Percentiles rank a stretch among this genome's conserved stretches.
Evolutionary conservation across 306 rosid species (phyloP).

Genomic region (Dalbergia cultrata): DNA sequence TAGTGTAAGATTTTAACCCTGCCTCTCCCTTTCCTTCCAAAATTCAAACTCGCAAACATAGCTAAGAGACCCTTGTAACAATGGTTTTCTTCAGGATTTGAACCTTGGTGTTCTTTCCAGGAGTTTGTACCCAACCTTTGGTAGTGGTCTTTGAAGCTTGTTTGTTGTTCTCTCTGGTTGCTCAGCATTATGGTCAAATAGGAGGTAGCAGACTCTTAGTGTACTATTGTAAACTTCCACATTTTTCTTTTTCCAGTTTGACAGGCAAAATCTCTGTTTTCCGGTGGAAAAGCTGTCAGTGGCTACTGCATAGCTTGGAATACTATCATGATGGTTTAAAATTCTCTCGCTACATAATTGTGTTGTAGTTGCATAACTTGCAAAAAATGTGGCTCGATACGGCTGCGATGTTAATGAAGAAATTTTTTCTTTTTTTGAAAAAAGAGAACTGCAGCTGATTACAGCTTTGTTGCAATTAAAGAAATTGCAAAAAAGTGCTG

Average conservation of each 20-base stretch:
- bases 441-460: not conserved
- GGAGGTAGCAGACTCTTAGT: not conserved
- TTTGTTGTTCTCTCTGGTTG: too few relatives aligned
- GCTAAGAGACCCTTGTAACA: too few relatives aligned
- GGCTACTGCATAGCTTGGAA: not conserved
- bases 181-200: too few relatives aligned
- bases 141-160: too few relatives aligned
- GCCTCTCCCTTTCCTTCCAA: too few relatives aligned
- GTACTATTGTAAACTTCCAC: too few relatives aligned
- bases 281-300: not conserved
- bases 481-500: not conserved
- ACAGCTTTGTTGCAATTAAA: not conserved
- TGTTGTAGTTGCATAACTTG: not conserved
- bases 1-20: too few relatives aligned
- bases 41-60: too few relatives aligned
- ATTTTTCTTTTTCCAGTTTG: not conserved
- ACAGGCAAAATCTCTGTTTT: not conserved
- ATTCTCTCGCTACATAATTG: not conserved
- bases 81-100: too few relatives aligned
- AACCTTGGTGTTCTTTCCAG: too few relatives aligned
- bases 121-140: too few relatives aligned
- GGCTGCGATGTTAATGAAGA: not conserved
- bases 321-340: not conserved
- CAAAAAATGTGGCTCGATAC: not conserved
- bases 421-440: too few relatives aligned